phyloP scores from a whole-genome alignment of 306 rosid species.

The Cyamopsis tetragonoloba region DNA sequence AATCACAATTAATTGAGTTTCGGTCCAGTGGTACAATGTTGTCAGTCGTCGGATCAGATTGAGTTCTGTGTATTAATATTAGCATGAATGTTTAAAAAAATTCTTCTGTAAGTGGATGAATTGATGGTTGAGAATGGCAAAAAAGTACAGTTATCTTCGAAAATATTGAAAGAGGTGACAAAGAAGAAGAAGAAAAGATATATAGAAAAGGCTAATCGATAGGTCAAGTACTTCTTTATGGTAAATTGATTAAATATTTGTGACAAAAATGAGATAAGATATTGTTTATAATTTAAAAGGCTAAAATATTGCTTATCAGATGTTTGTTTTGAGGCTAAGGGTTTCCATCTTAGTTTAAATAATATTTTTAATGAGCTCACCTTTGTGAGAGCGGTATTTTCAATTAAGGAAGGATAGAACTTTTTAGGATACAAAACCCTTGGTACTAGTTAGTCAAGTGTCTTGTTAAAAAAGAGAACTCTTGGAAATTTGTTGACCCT shows the following conservation, averaged over 20 bases:
- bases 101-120: not conserved
- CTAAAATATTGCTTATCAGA: not conserved
- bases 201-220: not conserved
- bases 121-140: not conserved
- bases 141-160: not conserved
- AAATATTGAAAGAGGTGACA: not conserved
- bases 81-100: not conserved
- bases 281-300: not conserved
- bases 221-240: not conserved
- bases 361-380: not conserved
- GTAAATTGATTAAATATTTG: not conserved
- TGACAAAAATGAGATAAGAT: not conserved
- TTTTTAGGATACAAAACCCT: not conserved
- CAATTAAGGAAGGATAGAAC: not conserved
- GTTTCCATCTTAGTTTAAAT: not conserved
- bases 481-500: not conserved
- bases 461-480: not conserved
- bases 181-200: not conserved
- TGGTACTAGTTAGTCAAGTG: not conserved
- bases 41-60: not conserved
- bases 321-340: not conserved
- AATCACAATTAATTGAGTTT: not conserved
- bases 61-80: not conserved
- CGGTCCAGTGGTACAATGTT: not conserved
- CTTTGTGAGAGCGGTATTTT: not conserved